Conservation (phyloP, 2,329 filamentous ascomycete species). For the Ceratocystis colombiana region DNA sequence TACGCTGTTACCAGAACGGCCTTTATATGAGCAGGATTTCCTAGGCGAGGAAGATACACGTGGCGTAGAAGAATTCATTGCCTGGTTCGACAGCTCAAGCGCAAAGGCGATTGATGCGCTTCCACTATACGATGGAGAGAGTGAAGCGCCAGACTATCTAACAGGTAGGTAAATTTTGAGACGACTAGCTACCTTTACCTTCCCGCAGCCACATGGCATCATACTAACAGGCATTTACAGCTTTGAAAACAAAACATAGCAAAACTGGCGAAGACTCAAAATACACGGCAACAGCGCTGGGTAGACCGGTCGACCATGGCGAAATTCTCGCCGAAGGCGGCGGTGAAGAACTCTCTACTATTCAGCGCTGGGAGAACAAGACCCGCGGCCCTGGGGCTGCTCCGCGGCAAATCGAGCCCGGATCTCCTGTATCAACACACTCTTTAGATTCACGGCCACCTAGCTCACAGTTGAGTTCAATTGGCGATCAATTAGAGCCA, state of each 20-base stretch:
- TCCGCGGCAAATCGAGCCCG: slow-evolving; percentile 20
- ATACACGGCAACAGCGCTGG: slow-evolving; percentile 75
- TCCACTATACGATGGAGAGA: slow-evolving; percentile 58
- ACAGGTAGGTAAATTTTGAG: slow-evolving; percentile 40
- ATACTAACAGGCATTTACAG: slow-evolving; percentile 35
- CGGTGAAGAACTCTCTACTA: slow-evolving; percentile 51
- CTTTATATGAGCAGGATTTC: slow-evolving; percentile 59
- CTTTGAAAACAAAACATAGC: slow-evolving; percentile 83
- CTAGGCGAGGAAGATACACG: slow-evolving; percentile 63
- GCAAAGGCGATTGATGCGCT: slow-evolving; percentile 75
- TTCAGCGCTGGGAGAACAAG: slow-evolving; percentile 53
- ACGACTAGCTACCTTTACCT: background rate
- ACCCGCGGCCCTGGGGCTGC: slow-evolving; percentile 30
- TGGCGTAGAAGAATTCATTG: slow-evolving; percentile 66
- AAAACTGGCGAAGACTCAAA: slow-evolving; percentile 80
- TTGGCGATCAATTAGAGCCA: slow-evolving; percentile 40
- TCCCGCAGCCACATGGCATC: background rate
- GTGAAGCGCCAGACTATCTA: slow-evolving; percentile 59
- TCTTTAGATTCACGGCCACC: slow-evolving; percentile 37
- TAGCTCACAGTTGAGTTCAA: slow-evolving; percentile 49
- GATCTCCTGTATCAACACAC: slow-evolving; percentile 10
- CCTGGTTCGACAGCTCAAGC: slow-evolving; percentile 64
- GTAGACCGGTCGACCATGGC: slow-evolving; percentile 59
- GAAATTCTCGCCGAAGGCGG: slow-evolving; percentile 65
- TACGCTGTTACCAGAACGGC: slow-evolving; percentile 57